Percentiles rank a stretch among this genome's conserved stretches.
Conservation (phyloP, 2,329 filamentous ascomycete genomes). For the Blastomyces silverae region DNA sequence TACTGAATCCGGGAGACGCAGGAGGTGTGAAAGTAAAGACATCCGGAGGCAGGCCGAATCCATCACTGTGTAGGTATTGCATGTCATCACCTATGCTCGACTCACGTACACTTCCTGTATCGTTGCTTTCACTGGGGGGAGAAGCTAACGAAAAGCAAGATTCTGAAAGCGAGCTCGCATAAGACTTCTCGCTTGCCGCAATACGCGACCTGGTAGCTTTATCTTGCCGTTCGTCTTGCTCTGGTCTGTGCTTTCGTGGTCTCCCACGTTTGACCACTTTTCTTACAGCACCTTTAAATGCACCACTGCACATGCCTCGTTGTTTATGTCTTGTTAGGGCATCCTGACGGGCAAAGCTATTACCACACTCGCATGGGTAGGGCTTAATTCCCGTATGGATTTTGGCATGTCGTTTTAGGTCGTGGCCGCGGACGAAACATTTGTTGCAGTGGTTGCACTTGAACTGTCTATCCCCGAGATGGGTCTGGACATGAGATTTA, state of each 20-base stretch:
- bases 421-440: constrained; percentile 94
- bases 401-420: constrained; percentile 93
- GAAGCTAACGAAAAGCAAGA: constrained; percentile 35
- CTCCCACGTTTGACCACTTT: constrained; percentile 61
- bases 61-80: constrained; percentile 28
- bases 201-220: constrained; percentile 52
- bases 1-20: constrained; percentile 40
- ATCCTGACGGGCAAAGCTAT: constrained; percentile 90
- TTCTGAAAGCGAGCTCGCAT: constrained; percentile 33
- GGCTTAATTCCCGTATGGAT: constrained; percentile 96
- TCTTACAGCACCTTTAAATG: constrained; percentile 72
- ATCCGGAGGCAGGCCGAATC: constrained; percentile 35
- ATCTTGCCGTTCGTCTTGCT: constrained; percentile 51
- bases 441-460: constrained; percentile 89
- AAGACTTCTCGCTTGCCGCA: constrained; percentile 33
- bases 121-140: constrained; percentile 38
- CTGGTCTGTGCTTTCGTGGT: constrained; percentile 56
- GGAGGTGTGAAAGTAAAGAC: constrained; percentile 45
- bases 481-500: constrained; percentile 95
- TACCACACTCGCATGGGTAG: constrained; percentile 88
- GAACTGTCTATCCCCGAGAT: constrained; percentile 92
- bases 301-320: constrained; percentile 92
- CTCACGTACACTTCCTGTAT: constrained; percentile 36
- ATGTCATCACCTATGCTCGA: constrained; percentile 31
- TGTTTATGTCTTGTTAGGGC: constrained; percentile 90